phyloP scores from a whole-genome alignment of 225 moss, liverwort and hornwort genomes.

The Climacium dendroides region DNA sequence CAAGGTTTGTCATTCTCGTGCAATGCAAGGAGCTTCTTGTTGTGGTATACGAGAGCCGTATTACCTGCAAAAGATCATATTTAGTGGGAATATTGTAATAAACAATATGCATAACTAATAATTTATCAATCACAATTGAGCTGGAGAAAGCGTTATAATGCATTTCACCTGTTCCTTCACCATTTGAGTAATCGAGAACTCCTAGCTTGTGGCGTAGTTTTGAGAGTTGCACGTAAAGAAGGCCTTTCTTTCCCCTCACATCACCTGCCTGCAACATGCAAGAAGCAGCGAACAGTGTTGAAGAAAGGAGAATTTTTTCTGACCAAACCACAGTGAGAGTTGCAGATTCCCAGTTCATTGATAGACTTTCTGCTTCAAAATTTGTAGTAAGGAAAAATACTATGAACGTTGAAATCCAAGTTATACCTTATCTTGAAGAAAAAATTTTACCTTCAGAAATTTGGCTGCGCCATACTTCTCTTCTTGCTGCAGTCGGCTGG shows the following conservation, averaged over 20 bases:
- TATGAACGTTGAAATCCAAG: background rate
- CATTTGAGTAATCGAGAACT: background rate
- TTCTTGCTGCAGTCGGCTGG: slow-evolving; percentile 45
- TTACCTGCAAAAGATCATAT: background rate
- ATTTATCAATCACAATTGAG: background rate
- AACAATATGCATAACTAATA: background rate
- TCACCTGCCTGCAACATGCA: slow-evolving; percentile 33
- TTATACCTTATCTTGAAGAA: background rate
- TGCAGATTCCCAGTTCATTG: background rate
- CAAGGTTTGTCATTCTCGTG: background rate
- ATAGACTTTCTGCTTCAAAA: background rate
- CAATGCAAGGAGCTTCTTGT: background rate
- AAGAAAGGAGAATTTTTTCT: background rate
- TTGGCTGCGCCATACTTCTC: slow-evolving; percentile 29
- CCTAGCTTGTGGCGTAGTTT: background rate
- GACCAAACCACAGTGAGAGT: background rate
- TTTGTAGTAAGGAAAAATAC: too few species aligned
- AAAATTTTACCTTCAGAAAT: background rate
- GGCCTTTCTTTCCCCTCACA: background rate
- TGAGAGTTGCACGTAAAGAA: background rate
- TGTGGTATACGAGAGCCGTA: background rate
- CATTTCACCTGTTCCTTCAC: background rate
- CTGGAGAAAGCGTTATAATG: background rate
- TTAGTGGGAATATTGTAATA: background rate
- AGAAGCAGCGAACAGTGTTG: background rate